These are phyloP conservation scores for Brassica incana DNA, from an alignment of 345 rosid species.

Conservation along the genomic window DNA sequence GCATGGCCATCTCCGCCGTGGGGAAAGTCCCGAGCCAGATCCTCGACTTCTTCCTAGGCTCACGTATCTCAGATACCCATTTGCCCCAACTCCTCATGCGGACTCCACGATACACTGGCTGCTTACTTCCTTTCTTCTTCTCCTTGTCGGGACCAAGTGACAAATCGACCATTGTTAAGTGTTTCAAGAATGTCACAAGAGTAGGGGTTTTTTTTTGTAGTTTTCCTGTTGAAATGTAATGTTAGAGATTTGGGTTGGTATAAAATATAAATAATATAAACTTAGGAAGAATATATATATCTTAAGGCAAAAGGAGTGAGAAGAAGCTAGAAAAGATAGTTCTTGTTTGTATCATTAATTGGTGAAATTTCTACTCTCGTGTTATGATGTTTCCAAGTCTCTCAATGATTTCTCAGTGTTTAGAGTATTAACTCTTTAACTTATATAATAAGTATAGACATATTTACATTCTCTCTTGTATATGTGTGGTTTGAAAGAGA, in stretches of 20 bases:
- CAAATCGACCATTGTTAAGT: conserved; percentile 14
- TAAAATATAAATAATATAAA: not conserved
- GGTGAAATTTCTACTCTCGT: conserved; percentile 11
- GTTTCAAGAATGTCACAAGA: no score
- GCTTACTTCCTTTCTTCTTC: conserved; percentile 38
- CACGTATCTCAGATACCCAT: conserved; percentile 98
- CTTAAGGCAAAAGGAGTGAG: conserved; percentile 7
- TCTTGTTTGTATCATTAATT: conserved; percentile 33
- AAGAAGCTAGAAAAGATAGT: conserved; percentile 22
- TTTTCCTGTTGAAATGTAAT: not conserved
- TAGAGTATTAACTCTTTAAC: not conserved
- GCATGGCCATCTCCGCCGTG: conserved; percentile 96
- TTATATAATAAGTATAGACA: not conserved
- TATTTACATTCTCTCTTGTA: not conserved
- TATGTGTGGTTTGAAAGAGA: conserved; percentile 7
- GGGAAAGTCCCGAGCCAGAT: conserved; percentile 97
- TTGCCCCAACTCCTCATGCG: conserved; percentile 95
- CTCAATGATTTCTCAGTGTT: conserved; percentile 8
- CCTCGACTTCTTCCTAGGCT: conserved; percentile 87
- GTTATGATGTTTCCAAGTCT: conserved; percentile 29
- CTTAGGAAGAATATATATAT: not conserved
- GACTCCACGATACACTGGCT: conserved; percentile 82
- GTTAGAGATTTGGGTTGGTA: not conserved
- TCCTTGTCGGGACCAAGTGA: conserved; percentile 19
- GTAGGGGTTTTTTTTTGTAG: not conserved